These are phyloP conservation scores for Elasticomyces elasticus DNA, from an alignment of 495 filamentous ascomycete genomes.

Conservation along the genomic window DNA sequence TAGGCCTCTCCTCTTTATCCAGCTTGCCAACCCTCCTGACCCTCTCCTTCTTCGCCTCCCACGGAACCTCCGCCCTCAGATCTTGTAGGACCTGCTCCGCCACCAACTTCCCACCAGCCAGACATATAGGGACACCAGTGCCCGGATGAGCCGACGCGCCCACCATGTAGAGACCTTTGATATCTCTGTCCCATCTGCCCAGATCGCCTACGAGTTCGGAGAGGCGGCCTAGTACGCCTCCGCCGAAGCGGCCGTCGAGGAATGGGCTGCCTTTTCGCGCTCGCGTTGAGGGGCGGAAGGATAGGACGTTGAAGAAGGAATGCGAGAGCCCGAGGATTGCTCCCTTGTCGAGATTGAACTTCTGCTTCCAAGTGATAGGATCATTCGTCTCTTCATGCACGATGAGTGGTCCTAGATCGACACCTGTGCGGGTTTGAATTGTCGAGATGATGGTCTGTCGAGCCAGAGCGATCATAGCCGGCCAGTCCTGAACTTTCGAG, in stretches of 20 bases:
- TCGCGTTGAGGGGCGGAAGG: conserved; percentile 49
- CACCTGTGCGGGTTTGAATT: conserved; percentile 45
- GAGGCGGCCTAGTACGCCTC: conserved; percentile 3
- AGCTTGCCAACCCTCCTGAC: too few species aligned
- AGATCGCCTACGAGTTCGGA: conserved; percentile 12
- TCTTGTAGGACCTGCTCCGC: conserved; percentile 46
- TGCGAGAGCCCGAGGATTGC: conserved; percentile 59
- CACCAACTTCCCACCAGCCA: conserved; percentile 55
- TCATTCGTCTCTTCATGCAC: conserved; percentile 52
- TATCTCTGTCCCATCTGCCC: conserved; percentile 31
- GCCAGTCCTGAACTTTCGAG: conserved; percentile 45
- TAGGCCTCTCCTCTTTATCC: too few species aligned
- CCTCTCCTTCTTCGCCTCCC: conserved; percentile 24
- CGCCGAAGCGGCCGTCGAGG: conserved; percentile 10
- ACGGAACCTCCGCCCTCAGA: conserved; percentile 33
- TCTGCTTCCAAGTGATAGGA: conserved; percentile 48
- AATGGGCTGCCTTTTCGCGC: conserved; percentile 4
- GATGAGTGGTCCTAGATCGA: conserved; percentile 37
- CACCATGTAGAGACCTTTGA: conserved; percentile 51
- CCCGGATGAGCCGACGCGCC: conserved; percentile 63
- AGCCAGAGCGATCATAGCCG: conserved; percentile 40
- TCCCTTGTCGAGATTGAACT: conserved; percentile 61
- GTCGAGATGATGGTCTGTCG: conserved; percentile 45
- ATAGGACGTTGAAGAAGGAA: conserved; percentile 60
- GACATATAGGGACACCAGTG: conserved; percentile 58